phyloP scores from a whole-genome alignment of 495 filamentous ascomycete species.

The Neurospora sp. region DNA sequence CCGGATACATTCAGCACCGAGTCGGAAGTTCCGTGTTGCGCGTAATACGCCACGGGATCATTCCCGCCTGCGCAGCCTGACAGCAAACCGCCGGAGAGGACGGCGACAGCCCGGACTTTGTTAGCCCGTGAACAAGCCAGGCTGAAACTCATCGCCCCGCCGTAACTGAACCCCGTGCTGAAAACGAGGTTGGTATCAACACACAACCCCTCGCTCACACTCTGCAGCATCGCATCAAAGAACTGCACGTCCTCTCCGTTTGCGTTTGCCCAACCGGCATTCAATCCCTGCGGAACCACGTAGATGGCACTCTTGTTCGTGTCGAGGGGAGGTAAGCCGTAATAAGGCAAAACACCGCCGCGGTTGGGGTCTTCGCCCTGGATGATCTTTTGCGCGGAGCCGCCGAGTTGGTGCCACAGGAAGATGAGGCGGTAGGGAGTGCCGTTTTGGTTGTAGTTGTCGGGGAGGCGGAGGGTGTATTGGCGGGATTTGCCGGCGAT shows the following conservation, averaged over 20 bases:
- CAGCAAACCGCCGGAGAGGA: slow-evolving; percentile 23
- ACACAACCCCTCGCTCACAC: slow-evolving; percentile 32
- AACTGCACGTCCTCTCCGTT: slow-evolving; percentile 35
- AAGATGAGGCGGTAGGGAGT: slow-evolving; percentile 34
- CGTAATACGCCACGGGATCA: slow-evolving; percentile 35
- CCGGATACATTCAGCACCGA: slow-evolving; percentile 25
- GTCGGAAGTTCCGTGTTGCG: slow-evolving; percentile 32
- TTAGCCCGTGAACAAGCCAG: too few relatives aligned
- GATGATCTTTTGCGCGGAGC: slow-evolving; percentile 27
- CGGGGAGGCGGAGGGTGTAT: slow-evolving; percentile 31
- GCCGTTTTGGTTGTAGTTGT: slow-evolving; percentile 29
- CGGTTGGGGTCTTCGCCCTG: slow-evolving; percentile 21
- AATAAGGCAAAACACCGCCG: slow-evolving; percentile 26
- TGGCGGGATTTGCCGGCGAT: slow-evolving; percentile 20
- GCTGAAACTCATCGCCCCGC: slow-evolving; percentile 35
- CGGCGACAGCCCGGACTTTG: slow-evolving; percentile 36
- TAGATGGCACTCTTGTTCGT: slow-evolving; percentile 31
- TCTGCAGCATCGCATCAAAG: slow-evolving; percentile 27
- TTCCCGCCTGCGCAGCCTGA: slow-evolving; percentile 33
- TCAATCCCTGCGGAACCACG: slow-evolving; percentile 32
- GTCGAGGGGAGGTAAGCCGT: slow-evolving; percentile 29
- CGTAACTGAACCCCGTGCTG: slow-evolving; percentile 40
- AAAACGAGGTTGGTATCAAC: slow-evolving; percentile 34
- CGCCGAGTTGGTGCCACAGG: slow-evolving; percentile 30
- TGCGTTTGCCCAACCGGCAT: slow-evolving; percentile 35